Base-by-base conservation (phyloP, 371 early-diverging fungal genomes). In the Mortierella sp. region DNA sequence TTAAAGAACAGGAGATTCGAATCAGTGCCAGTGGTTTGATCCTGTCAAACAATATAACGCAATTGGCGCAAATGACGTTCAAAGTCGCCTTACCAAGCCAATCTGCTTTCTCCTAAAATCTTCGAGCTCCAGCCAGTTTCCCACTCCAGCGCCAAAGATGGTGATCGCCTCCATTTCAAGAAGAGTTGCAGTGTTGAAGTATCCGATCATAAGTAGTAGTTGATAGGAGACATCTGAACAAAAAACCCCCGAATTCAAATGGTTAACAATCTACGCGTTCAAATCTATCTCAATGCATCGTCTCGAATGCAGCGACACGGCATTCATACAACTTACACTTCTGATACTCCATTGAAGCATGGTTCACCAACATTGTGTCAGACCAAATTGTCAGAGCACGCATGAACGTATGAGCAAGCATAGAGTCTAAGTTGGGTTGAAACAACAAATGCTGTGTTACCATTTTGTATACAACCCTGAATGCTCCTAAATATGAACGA, bases 301-400 rank as follows among this genome's bases (percentile, higher is more conserved):
- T 55, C 4, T 11, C 22, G 9, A 34, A 61, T 8, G 29, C 31
- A 58, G 22, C 16, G 22, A 0, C 9, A 37, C 1, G 34, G 22
- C 3, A 19, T 31, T 19, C 19, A 19, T 1, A 31, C 22, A 31
- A 61, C 80, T 68, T 78, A 82, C 83, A 82, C 66, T 44, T 66
- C 37, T 82, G 83, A 41, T 82, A 82, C 2, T 71, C 83, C 7
- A 52, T 45, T 6, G 78, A 77, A 0, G 83, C 71, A 61, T 77
- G 74, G 52, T 71, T 77, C 29, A 82, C 70, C 47, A 82, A 66
- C 66, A 71, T 68, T 9, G 83, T 13, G 31, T 82, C 83, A 66
- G 78, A 78, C 83, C 83, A 82, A 63, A 82, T 69, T 45, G 71
- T 65, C 7, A 82, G 24, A 0, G 75, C 72, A 22, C 50, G 68